Percentiles rank a stretch among this genome's conserved stretches.
Evolutionary conservation across 139 green algal genomes (phyloP).

Genomic region (Chlamydomonas incerta): DNA sequence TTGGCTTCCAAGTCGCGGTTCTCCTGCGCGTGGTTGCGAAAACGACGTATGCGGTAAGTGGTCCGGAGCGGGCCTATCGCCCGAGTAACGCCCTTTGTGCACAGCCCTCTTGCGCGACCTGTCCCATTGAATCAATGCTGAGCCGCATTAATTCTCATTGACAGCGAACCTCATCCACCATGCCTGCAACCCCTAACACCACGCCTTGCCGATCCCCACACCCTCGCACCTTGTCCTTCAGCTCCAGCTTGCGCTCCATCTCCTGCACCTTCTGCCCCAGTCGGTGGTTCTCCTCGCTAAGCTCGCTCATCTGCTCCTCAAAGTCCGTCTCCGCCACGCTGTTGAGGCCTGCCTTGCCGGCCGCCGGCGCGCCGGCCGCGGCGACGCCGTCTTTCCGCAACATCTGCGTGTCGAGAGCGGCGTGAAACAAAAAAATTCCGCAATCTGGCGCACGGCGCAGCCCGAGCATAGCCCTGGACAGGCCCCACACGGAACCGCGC

Average conservation of each 20-base stretch:
- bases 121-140: not conserved
- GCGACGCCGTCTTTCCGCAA: not conserved
- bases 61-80: too few species aligned
- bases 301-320: constrained; percentile 56
- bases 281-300: constrained; percentile 51
- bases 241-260: constrained; percentile 52
- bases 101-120: too few species aligned
- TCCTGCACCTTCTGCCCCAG: constrained; percentile 49
- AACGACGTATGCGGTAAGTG: too few species aligned
- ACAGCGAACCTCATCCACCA: too few species aligned
- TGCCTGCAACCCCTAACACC: too few species aligned
- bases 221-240: constrained; percentile 35
- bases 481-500: too few species aligned
- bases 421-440: too few species aligned
- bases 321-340: constrained; percentile 54
- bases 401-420: too few species aligned
- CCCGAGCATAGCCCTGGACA: too few species aligned
- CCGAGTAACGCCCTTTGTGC: too few species aligned
- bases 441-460: too few species aligned
- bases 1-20: constrained; percentile 27
- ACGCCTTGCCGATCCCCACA: not conserved
- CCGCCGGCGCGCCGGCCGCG: not conserved
- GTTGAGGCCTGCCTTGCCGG: constrained; percentile 23
- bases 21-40: not conserved
- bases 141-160: not conserved